Evolutionary conservation across 2,329 filamentous ascomycete species (phyloP).

Genomic region (Fusarium camptoceras): DNA sequence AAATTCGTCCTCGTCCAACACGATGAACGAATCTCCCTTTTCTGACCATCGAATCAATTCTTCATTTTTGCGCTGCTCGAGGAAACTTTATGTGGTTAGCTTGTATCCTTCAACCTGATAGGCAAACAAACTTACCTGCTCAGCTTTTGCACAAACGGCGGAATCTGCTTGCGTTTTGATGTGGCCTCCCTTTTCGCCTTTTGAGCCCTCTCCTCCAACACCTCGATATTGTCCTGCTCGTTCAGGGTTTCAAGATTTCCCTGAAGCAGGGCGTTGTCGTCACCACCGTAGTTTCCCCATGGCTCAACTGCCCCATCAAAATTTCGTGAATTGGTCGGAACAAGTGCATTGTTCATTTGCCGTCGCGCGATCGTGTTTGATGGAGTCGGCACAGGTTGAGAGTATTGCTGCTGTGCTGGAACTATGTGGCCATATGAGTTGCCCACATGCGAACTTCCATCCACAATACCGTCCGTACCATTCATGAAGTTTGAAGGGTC

Average conservation of each 20-base stretch:
- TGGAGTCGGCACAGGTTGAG: conserved; percentile 50
- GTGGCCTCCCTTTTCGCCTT: conserved; percentile 89
- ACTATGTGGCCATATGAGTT: conserved; percentile 55
- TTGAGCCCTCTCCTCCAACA: conserved; percentile 82
- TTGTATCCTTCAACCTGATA: neutral
- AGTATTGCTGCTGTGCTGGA: conserved; percentile 51
- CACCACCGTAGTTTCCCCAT: conserved; percentile 58
- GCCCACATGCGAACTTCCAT: conserved; percentile 49
- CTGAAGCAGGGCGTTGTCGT: conserved; percentile 54
- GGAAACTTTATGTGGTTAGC: conserved; percentile 72
- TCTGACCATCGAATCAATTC: conserved; percentile 98
- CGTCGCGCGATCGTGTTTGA: conserved; percentile 66
- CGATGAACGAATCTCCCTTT: conserved; percentile 95
- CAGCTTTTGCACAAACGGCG: conserved; percentile 96
- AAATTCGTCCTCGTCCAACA: conserved; percentile 97
- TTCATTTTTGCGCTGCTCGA: conserved; percentile 92
- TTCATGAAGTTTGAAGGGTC: conserved; percentile 54
- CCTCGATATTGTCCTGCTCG: conserved; percentile 79
- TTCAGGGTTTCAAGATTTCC: conserved; percentile 50
- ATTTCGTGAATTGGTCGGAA: conserved; percentile 56
- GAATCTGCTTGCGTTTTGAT: conserved; percentile 92
- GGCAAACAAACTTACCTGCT: conserved; percentile 78
- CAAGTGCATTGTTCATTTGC: conserved; percentile 63
- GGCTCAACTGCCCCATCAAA: conserved; percentile 56
- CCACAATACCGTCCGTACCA: conserved; percentile 37